A percentile compares a stretch with the other conserved stretches of the same genome.
phyloP scores from a whole-genome alignment of 176 grass and related monocot species.

The Hordeum marinum region DNA sequence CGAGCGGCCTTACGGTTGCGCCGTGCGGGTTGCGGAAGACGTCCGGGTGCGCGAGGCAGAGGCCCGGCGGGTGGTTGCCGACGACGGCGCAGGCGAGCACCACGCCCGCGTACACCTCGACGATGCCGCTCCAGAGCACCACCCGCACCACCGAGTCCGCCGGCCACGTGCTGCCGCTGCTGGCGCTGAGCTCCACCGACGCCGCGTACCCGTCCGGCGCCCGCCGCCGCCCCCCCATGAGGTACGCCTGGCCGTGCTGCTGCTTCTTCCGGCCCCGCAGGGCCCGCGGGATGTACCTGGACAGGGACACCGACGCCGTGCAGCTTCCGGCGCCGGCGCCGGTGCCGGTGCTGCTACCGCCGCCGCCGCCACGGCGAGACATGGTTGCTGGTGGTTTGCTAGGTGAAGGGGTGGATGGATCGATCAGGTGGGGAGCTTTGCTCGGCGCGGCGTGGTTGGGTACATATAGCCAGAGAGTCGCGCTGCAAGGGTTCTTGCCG shows the following conservation, averaged over 20 bases:
- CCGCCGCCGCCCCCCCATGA: background rate
- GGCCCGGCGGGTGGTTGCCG: constrained; percentile 46
- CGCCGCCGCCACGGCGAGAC: background rate
- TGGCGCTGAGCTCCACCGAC: constrained; percentile 12
- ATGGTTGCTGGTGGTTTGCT: background rate
- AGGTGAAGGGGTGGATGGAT: too few species aligned
- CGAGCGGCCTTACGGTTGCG: constrained; percentile 24
- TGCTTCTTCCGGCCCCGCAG: background rate
- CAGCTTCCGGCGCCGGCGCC: background rate
- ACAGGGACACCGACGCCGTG: background rate
- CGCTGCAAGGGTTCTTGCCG: too few species aligned
- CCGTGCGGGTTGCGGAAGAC: constrained; percentile 55
- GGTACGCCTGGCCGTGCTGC: background rate
- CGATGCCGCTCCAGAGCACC: constrained; percentile 43
- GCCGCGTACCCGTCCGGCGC: background rate
- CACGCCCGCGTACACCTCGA: constrained; percentile 43
- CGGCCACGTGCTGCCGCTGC: background rate
- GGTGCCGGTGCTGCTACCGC: background rate
- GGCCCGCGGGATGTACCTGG: constrained; percentile 14
- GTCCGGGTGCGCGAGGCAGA: constrained; percentile 50
- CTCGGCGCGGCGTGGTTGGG: background rate
- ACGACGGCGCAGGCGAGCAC: constrained; percentile 49
- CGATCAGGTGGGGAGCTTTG: background rate
- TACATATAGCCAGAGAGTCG: constrained; percentile 1
- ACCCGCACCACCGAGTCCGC: constrained; percentile 40